Evolutionary conservation across 1,139 yeast genomes (phyloP), one percentile per base, ranked within the genome.

Genomic region (Suhomyces atakaporum): DNA sequence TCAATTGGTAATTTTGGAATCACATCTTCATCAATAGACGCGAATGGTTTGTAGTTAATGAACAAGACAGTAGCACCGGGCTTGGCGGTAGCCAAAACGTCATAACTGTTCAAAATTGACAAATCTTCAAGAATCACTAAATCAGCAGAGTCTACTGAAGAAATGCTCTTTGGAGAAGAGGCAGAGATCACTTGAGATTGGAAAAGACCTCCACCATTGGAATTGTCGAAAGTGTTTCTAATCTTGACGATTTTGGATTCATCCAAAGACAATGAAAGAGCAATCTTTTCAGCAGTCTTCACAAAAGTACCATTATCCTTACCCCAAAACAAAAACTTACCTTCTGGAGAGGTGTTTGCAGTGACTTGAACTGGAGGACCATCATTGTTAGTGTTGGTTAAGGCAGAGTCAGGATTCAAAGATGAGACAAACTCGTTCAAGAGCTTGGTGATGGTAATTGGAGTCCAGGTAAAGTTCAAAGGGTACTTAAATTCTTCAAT

Each of bases 161-260:
- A 48, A 20, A 58, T 39, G 5, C 58, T 49, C 10, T 47, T 46
- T 22, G 53, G 46, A 20, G 29, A 35, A 7, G 46, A 26, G 11
- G 70, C 59, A 9, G 81, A 69, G 14, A 73, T 67, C 40, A 89
- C 61, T 56, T 85, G 90, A n/a, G 90, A 75, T 59, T 84, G 88
- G 59, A 83, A 80, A n/a, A 79, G 59, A 45, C 96, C 96, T 26
- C 94, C 95, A 25, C 92, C 94, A 30, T 75, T 75, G 16, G 77
- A 64, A 56, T 86, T 88, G 58, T 90, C 96, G 51, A 69, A 88
- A 51, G 76, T 77, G 37, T 82, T 75, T 58, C 85, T 73, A 56
- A 77, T 73, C 40, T 73, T 64, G 44, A 86, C 73, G 21, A 63
- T 56, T 43, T 77, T 69, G 38, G 69, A 57, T 42, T 77, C 76